A percentile compares a stretch with the other conserved stretches of the same genome.
Evolutionary conservation across 768 basidiomycete species (phyloP).

Genomic region (Phaeolepiota aurea): DNA sequence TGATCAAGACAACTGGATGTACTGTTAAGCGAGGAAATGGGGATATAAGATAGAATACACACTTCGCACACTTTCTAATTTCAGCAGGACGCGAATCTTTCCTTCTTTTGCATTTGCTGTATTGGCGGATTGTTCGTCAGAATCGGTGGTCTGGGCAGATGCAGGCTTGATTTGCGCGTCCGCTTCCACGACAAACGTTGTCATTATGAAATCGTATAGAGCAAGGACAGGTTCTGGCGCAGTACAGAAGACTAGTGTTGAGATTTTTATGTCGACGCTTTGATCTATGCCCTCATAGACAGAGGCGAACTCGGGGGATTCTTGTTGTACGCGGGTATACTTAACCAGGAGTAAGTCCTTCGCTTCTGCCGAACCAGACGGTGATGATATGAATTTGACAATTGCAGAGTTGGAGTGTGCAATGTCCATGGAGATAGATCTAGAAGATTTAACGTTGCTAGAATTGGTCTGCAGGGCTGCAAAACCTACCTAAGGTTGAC

Average conservation of each 20-base stretch:
- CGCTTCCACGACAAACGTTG: slow-evolving; percentile 72
- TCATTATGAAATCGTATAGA: slow-evolving; percentile 95
- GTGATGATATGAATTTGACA: slow-evolving; percentile 61
- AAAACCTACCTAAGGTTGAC: slow-evolving; percentile 61
- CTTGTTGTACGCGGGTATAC: slow-evolving; percentile 73
- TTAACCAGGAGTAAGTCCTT: slow-evolving; percentile 70
- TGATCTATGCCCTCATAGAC: slow-evolving; percentile 84
- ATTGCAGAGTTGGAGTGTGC: slow-evolving; percentile 45
- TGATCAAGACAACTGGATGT: slow-evolving; percentile 63
- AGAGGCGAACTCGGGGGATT: slow-evolving; percentile 78
- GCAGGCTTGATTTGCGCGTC: not conserved
- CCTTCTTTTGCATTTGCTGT: slow-evolving; percentile 16
- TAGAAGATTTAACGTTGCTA: slow-evolving; percentile 15
- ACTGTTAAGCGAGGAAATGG: not conserved
- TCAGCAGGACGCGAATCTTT: slow-evolving; percentile 76
- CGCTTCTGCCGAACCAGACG: slow-evolving; percentile 30
- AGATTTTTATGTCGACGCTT: slow-evolving; percentile 77
- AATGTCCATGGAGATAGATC: slow-evolving; percentile 71
- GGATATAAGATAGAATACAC: too few relatives aligned
- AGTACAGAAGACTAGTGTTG: slow-evolving; percentile 83
- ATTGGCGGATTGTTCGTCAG: not conserved
- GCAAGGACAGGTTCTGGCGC: slow-evolving; percentile 87
- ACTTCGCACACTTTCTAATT: slow-evolving; percentile 82
- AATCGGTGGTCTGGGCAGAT: not conserved
- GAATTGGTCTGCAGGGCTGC: not conserved